phyloP scores from a whole-genome alignment of 228 moss, liverwort and hornwort genomes.

The Sphagnum fallax region DNA sequence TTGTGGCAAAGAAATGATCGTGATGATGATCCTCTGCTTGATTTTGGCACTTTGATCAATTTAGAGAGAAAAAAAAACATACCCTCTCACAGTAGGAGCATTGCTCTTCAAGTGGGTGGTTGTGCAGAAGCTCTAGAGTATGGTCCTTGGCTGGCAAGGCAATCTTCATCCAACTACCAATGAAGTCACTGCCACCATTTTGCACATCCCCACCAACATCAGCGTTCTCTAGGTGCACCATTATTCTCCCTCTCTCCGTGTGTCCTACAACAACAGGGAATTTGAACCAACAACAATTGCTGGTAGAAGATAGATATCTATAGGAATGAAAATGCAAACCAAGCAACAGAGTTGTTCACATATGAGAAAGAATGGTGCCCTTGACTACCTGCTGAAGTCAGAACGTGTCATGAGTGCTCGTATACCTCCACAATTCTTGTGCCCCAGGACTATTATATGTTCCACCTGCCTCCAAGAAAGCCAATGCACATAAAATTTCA shows the following conservation, averaged over 20 bases:
- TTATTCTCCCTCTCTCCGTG: too few species aligned
- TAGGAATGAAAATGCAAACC: too few species aligned
- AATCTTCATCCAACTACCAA: conserved; percentile 46
- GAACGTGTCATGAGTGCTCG: conserved; percentile 44
- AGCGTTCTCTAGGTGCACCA: too few species aligned
- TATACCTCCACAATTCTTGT: conserved; percentile 49
- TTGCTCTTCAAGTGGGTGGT: conserved; percentile 25
- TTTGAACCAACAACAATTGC: too few species aligned
- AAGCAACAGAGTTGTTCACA: too few species aligned
- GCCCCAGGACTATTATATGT: conserved; percentile 43
- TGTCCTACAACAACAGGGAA: too few species aligned
- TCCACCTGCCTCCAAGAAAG: conserved; percentile 17
- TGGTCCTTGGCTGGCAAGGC: conserved; percentile 43
- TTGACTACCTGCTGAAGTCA: conserved; percentile 33
- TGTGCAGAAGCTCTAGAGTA: conserved; percentile 18
- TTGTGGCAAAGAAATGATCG: too few species aligned
- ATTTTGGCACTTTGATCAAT: neutral
- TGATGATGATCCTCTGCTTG: too few species aligned
- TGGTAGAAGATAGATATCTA: too few species aligned
- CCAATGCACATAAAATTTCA: neutral
- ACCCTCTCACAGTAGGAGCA: conserved; percentile 46
- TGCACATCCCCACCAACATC: too few species aligned
- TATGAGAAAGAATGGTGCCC: too few species aligned
- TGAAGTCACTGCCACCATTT: conserved; percentile 27
- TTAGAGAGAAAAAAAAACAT: neutral